Evolutionary conservation across 495 filamentous ascomycete genomes (phyloP).

Genomic region (Aspergillus bridgeri): DNA sequence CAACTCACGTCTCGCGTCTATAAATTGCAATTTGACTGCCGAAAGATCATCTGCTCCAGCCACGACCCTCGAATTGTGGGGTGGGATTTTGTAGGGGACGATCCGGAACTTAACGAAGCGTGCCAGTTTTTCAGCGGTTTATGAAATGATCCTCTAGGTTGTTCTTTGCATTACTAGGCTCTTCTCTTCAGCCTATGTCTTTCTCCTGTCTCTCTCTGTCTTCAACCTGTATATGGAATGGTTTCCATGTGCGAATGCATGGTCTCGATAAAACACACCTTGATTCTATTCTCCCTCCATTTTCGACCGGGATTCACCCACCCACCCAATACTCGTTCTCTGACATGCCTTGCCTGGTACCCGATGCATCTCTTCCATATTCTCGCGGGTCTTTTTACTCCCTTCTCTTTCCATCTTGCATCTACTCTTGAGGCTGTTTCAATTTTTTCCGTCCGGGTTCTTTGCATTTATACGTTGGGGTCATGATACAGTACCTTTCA

Average conservation of each 20-base stretch:
- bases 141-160: not conserved
- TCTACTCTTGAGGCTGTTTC: too few species aligned
- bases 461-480: not conserved
- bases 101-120: conserved; percentile 76
- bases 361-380: not conserved
- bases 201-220: not conserved
- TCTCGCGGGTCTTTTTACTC: too few species aligned
- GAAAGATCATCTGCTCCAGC: conserved; percentile 90
- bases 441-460: not conserved
- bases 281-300: not conserved
- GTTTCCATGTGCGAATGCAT: not conserved
- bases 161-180: not conserved
- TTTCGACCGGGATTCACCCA: not conserved
- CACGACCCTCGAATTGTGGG: conserved; percentile 89
- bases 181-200: not conserved
- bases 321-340: not conserved
- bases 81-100: conserved; percentile 96
- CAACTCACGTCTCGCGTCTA: conserved; percentile 68
- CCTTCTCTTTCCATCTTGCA: too few species aligned
- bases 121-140: conserved; percentile 64
- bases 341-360: not conserved
- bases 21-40: conserved; percentile 93
- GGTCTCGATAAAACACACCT: not conserved
- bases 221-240: not conserved
- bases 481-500: not conserved